A percentile compares a stretch with the other conserved stretches of the same genome.
Conservation (phyloP, 495 filamentous ascomycete species). For the Penicillium roqueforti region DNA sequence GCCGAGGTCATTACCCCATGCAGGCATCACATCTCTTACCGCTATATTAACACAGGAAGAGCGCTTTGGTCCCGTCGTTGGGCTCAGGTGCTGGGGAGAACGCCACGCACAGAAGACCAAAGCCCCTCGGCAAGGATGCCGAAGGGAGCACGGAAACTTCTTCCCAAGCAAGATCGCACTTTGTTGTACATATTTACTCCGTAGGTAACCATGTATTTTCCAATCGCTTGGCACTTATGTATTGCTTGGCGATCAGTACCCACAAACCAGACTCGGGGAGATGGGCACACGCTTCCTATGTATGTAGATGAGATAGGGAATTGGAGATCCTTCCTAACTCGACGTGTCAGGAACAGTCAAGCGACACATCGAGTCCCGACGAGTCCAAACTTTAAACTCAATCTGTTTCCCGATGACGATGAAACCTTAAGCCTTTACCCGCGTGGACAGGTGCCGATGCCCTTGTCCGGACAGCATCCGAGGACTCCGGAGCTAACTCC, state of each 20-base stretch:
- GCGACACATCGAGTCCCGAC: neutral
- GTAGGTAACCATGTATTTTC: neutral
- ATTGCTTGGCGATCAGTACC: neutral
- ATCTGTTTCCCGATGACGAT: neutral
- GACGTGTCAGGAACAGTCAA: neutral
- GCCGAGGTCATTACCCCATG: neutral
- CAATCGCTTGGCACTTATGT: neutral
- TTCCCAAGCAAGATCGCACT: neutral
- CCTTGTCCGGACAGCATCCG: no score
- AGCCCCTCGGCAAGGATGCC: neutral
- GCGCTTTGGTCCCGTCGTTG: neutral
- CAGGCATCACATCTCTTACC: neutral
- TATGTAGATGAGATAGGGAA: neutral
- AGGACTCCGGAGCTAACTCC: no score
- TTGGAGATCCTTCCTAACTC: neutral
- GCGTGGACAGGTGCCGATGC: no score
- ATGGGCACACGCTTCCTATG: neutral
- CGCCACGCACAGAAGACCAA: neutral
- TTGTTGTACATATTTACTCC: neutral
- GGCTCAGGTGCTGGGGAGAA: neutral
- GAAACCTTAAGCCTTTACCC: neutral
- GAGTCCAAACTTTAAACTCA: conserved; percentile 1
- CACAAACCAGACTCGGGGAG: conserved; percentile 2
- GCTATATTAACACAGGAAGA: neutral
- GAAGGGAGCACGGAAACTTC: neutral